phyloP scores from a whole-genome alignment of 306 rosid genomes.

The Oxytropis ochrocephala region DNA sequence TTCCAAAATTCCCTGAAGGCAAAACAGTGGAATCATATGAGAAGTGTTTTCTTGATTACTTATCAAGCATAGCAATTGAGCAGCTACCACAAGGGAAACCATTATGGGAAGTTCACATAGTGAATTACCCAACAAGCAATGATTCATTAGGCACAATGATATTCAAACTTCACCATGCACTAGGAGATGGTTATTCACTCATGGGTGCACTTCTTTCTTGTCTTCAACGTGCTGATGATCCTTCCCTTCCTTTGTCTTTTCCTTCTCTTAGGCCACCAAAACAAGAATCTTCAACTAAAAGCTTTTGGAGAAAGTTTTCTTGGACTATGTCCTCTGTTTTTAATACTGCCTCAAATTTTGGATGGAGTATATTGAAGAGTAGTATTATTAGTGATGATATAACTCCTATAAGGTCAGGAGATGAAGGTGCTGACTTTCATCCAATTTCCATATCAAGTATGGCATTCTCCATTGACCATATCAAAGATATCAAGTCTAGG shows the following conservation, averaged over 20 bases:
- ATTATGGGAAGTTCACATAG: slow-evolving; percentile 45
- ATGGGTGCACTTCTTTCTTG: slow-evolving; percentile 55
- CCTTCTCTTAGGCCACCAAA: slow-evolving; percentile 22
- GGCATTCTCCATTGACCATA: slow-evolving; percentile 21
- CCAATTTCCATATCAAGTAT: slow-evolving; percentile 20
- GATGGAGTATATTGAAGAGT: slow-evolving; percentile 33
- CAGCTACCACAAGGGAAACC: slow-evolving; percentile 30
- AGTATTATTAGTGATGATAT: slow-evolving; percentile 34
- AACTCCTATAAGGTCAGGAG: slow-evolving; percentile 39
- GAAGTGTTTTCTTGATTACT: slow-evolving; percentile 29
- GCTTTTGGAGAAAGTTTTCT: not conserved
- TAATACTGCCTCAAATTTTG: slow-evolving; percentile 24
- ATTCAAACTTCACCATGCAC: slow-evolving; percentile 48
- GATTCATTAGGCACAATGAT: slow-evolving; percentile 23
- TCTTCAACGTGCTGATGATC: slow-evolving; percentile 34
- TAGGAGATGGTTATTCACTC: slow-evolving; percentile 56
- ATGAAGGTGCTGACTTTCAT: not conserved
- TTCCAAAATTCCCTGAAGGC: slow-evolving; percentile 15
- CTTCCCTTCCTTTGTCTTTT: slow-evolving; percentile 43
- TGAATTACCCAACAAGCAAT: slow-evolving; percentile 40
- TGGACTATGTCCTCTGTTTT: not conserved
- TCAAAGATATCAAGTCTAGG: slow-evolving; percentile 25
- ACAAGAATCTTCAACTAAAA: not conserved
- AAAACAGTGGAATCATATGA: slow-evolving; percentile 24
- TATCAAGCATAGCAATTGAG: slow-evolving; percentile 27